Conservation (phyloP, 2,329 filamentous ascomycete species). For the Sclerotinia glacialis region DNA sequence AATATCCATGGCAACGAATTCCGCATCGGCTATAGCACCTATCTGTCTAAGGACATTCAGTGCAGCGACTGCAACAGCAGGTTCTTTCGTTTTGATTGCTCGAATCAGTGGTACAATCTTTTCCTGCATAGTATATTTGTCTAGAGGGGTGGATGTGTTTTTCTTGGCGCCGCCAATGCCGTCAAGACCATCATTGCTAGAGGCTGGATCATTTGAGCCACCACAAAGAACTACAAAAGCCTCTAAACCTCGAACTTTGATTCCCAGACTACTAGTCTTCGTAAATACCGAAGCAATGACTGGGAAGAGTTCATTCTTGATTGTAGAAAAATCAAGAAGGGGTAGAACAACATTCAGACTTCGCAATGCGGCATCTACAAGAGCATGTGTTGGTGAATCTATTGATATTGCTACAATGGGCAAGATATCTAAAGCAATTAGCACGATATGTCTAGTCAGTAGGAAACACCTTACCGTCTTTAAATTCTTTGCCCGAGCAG, state of each 20-base stretch:
- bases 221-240: conserved; percentile 89
- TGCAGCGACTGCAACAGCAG: conserved; percentile 93
- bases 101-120: conserved; percentile 90
- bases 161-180: conserved; percentile 60
- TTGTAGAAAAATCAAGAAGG: conserved; percentile 89
- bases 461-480: conserved; percentile 64
- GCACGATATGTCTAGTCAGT: conserved; percentile 19
- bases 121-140: conserved; percentile 98
- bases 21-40: conserved; percentile 45
- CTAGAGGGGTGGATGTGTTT: conserved; percentile 73
- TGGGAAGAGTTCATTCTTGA: conserved; percentile 95
- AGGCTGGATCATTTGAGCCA: conserved; percentile 55
- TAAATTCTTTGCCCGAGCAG: conserved; percentile 87
- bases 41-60: conserved; percentile 82
- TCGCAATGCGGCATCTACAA: conserved; percentile 81
- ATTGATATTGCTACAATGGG: conserved; percentile 81
- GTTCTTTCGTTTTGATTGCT: conserved; percentile 96
- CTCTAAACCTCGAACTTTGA: conserved; percentile 89
- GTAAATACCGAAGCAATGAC: conserved; percentile 87
- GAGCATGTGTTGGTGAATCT: conserved; percentile 82
- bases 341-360: conserved; percentile 78
- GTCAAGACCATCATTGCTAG: conserved; percentile 68
- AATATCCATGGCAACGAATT: conserved; percentile 89
- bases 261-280: conserved; percentile 87
- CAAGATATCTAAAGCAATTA: conserved; percentile 65